A percentile compares a stretch with the other conserved stretches of the same genome.
These are phyloP conservation scores for Xenosphaeropsis pyriputrescens DNA, from an alignment of 2,329 filamentous ascomycete species.

Conservation along the genomic window DNA sequence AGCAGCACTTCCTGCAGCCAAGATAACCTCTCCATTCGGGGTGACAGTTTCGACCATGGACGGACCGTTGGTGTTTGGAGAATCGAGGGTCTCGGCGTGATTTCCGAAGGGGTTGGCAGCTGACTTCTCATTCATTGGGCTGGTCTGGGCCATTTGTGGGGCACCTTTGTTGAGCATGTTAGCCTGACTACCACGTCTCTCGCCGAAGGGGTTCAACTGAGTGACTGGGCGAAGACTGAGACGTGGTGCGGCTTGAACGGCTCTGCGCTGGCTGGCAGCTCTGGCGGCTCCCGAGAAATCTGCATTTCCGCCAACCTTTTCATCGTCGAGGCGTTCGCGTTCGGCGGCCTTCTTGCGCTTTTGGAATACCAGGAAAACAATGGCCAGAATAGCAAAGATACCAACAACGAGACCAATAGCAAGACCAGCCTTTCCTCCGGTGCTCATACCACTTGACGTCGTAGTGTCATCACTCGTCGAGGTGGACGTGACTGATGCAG, in stretches of 20 bases:
- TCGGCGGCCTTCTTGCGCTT: constrained; percentile 53
- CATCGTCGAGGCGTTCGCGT: constrained; percentile 38
- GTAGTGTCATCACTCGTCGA: background rate
- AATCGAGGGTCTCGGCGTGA: constrained; percentile 33
- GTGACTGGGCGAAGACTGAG: constrained; percentile 74
- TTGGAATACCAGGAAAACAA: constrained; percentile 58
- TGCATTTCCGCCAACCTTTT: constrained; percentile 32
- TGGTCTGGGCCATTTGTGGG: constrained; percentile 14
- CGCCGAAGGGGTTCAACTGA: constrained; percentile 50
- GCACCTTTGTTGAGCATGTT: constrained; percentile 22
- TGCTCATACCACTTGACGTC: constrained; percentile 13
- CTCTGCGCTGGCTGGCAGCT: constrained; percentile 6
- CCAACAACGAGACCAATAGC: constrained; percentile 67
- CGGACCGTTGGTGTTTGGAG: constrained; percentile 25
- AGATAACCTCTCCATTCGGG: constrained; percentile 23
- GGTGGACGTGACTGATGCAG: constrained; percentile 2
- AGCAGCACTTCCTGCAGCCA: constrained; percentile 22
- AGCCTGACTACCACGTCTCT: constrained; percentile 34
- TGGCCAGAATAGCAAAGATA: constrained; percentile 48
- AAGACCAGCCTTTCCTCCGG: constrained; percentile 57
- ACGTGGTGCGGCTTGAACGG: constrained; percentile 48
- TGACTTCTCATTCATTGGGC: constrained; percentile 30
- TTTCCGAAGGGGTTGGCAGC: constrained; percentile 56
- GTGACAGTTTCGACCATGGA: constrained; percentile 22
- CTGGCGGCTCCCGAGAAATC: constrained; percentile 6